Evolutionary conservation across 305 asterid genomes (phyloP).

Genomic region (Solanum chacoense): DNA sequence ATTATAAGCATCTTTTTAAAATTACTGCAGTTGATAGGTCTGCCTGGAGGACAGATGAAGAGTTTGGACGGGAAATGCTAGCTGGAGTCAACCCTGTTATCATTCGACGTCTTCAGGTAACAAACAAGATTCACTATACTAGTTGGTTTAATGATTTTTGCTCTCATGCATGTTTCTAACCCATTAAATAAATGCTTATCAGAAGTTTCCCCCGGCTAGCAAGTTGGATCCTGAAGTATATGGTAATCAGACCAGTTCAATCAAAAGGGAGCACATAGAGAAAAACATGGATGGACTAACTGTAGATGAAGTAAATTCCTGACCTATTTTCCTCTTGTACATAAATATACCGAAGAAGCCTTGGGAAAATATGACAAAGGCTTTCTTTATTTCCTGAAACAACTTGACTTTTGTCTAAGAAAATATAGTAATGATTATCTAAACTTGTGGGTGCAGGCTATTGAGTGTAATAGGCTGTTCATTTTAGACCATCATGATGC

Average conservation of each 20-base stretch:
- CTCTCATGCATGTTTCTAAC: neutral
- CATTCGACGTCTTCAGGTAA: constrained; percentile 24
- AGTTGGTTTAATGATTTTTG: neutral
- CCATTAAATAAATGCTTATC: neutral
- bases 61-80: constrained; percentile 31
- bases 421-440: neutral
- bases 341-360: neutral
- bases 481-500: constrained; percentile 72
- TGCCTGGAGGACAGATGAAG: constrained; percentile 43
- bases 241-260: constrained; percentile 22
- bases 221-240: constrained; percentile 13
- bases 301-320: constrained; percentile 17
- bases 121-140: neutral
- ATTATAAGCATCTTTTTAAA: neutral
- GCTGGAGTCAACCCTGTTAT: constrained; percentile 31
- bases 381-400: neutral
- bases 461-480: constrained; percentile 32
- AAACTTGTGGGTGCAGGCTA: constrained; percentile 30
- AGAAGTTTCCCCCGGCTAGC: constrained; percentile 30
- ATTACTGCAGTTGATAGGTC: constrained; percentile 21
- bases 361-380: neutral
- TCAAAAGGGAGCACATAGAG: constrained; percentile 19
- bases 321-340: neutral
- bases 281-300: constrained; percentile 19
- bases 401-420: neutral